Evolutionary conservation across 805 yeast genomes (phyloP), one percentile per base, ranked within the genome.

Genomic region (Metschnikowia shivogae): DNA sequence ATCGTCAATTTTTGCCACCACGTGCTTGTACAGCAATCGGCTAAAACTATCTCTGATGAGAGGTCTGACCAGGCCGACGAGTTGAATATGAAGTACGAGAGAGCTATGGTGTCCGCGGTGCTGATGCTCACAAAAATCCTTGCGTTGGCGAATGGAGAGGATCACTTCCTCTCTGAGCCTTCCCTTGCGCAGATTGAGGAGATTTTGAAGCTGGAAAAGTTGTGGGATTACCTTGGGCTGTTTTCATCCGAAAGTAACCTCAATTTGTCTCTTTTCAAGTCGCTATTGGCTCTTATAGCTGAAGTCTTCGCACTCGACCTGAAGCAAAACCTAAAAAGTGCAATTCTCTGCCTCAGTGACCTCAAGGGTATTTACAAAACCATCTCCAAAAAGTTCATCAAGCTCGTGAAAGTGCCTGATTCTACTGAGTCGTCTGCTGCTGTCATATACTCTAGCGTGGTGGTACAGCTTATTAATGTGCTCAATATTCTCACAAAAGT

Each of bases 21-120:
- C 30, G 69, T 78, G 0, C 55, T 87, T 7, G 61, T 74, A 12
- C 60, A 65, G 28, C 96, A 89, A 59, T 68, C 78, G 3, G 74
- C 73, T 4, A 80, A 76, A 12, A 76, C 89, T 0, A 62, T 90
- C 17, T 81, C 90, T 1, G 97, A 90, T 56, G 85, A 82, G 57
- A 70, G 96, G 44, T 81, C 78, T 53, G 76, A 81, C 14, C 74
- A 80, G 3, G 75, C 74, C 39, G 86, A 82, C 36, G 95, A 89
- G 48, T 74, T 86, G 0, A 68, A 69, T 26, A 64, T 80, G 14
- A 87, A 86, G 59, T 86, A 81, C 57, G 69, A 72, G 26, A 67
- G 95, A 46, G 72, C 83, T 2, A 57, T 80, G 12, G 70, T 73
- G 31, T 67, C 81, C 6, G 65, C 82, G 1, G 53, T 86, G 6